These are phyloP conservation scores for Erodium trifolium DNA, from an alignment of 441 rosid species.

Conservation along the genomic window DNA sequence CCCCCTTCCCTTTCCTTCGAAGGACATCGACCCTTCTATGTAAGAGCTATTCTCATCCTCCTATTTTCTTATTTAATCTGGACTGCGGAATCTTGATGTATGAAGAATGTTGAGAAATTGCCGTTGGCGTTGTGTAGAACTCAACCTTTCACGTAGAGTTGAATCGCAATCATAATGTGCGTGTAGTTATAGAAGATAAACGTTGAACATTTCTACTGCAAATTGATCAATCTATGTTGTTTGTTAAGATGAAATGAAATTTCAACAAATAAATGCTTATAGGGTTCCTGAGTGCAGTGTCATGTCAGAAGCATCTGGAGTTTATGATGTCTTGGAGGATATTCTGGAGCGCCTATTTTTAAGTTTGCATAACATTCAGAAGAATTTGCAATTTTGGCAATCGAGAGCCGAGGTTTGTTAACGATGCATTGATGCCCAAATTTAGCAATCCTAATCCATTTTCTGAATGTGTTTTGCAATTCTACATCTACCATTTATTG, in stretches of 20 bases:
- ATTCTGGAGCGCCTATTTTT: slow-evolving; percentile 45
- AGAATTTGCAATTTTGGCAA: slow-evolving; percentile 80
- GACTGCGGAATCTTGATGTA: background rate
- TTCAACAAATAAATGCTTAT: background rate
- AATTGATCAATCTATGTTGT: background rate
- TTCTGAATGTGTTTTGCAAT: background rate
- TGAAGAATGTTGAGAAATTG: background rate
- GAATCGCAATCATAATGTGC: too few relatives aligned
- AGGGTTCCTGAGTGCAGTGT: slow-evolving; percentile 27
- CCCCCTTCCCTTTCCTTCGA: slow-evolving; percentile 67
- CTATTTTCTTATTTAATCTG: background rate
- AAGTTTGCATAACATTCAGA: slow-evolving; percentile 56
- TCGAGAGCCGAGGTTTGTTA: slow-evolving; percentile 61
- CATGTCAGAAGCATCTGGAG: slow-evolving; percentile 26
- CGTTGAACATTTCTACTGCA: background rate
- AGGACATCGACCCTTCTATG: slow-evolving; percentile 38
- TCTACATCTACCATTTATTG: background rate
- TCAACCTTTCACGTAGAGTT: background rate
- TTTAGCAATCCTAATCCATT: background rate
- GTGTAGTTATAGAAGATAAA: background rate
- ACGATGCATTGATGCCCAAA: too few relatives aligned
- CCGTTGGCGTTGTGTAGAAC: background rate
- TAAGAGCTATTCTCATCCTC: slow-evolving; percentile 22
- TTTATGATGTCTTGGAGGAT: slow-evolving; percentile 35
- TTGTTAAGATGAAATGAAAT: too few relatives aligned